These are phyloP conservation scores for Tephrocybe sp. DNA, from an alignment of 768 basidiomycete species.

Conservation along the genomic window DNA sequence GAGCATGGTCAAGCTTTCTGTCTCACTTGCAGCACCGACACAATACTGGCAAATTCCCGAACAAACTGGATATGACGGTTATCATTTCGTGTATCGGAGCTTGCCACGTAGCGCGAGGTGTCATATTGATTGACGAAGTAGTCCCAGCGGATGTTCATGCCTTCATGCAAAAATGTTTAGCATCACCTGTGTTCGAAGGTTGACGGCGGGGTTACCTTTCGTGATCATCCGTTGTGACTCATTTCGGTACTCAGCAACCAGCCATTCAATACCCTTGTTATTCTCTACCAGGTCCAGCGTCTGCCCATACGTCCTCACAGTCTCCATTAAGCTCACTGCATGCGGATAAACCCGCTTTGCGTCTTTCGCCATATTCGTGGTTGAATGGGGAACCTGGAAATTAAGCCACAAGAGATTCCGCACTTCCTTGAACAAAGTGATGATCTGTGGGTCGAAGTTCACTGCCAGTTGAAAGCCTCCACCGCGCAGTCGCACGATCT, in stretches of 20 bases:
- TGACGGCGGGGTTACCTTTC: constrained; percentile 57
- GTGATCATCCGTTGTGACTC: constrained; percentile 92
- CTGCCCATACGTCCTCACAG: constrained; percentile 96
- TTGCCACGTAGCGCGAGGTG: constrained; percentile 68
- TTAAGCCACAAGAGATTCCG: constrained; percentile 94
- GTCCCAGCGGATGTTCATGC: constrained; percentile 97
- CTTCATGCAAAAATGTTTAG: constrained; percentile 35
- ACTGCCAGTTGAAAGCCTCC: constrained; percentile 87
- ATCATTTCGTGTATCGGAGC: constrained; percentile 76
- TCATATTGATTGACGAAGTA: constrained; percentile 95
- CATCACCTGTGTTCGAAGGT: not conserved
- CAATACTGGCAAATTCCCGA: constrained; percentile 90
- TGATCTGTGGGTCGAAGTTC: constrained; percentile 98
- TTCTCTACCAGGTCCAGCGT: constrained; percentile 88
- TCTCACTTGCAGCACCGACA: constrained; percentile 83
- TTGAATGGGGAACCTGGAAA: constrained; percentile 93
- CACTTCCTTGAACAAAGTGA: constrained; percentile 98
- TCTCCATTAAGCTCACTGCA: constrained; percentile 98
- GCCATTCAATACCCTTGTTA: constrained; percentile 90
- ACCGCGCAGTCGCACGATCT: constrained; percentile 76
- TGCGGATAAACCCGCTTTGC: constrained; percentile 98
- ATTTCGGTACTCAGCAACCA: constrained; percentile 93
- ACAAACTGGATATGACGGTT: constrained; percentile 93
- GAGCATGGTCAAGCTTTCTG: no score
- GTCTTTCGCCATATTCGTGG: constrained; percentile 96